Conservation (phyloP, 139 green algal species). For the Chlorella vulgaris region DNA sequence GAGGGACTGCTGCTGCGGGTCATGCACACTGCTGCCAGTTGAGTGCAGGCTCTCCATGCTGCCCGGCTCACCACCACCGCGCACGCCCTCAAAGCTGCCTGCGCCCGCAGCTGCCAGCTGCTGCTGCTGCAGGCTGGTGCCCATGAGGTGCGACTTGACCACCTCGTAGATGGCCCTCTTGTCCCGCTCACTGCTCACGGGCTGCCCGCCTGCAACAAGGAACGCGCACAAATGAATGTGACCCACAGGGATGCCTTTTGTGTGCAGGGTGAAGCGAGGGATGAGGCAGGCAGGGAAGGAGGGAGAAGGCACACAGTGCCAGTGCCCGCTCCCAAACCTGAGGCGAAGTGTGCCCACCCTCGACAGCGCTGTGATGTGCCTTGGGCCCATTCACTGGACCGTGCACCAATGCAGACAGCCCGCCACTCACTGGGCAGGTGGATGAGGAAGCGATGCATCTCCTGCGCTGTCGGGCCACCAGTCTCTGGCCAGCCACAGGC, state of each 20-base stretch:
- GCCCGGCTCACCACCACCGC: neutral
- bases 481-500: neutral
- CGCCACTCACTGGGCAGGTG: constrained; percentile 25
- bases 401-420: neutral
- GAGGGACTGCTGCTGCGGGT: constrained; percentile 14
- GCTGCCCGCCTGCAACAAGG: constrained; percentile 23
- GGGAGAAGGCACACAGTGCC: neutral
- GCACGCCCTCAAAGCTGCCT: neutral
- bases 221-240: neutral
- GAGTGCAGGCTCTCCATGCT: neutral
- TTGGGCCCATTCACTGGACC: neutral
- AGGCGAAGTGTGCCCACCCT: neutral
- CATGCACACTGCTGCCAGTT: neutral
- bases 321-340: neutral
- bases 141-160: constrained; percentile 37
- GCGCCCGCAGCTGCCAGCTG: neutral
- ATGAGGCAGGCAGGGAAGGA: neutral
- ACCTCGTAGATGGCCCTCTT: constrained; percentile 38
- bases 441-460: constrained; percentile 65
- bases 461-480: constrained; percentile 27
- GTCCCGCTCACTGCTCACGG: constrained; percentile 30
- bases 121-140: constrained; percentile 29
- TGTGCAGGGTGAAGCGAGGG: too few relatives aligned
- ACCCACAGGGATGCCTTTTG: too few relatives aligned
- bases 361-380: neutral